These are phyloP conservation scores for Apiosordaria backusii DNA, from an alignment of 495 filamentous ascomycete genomes.

Conservation along the genomic window DNA sequence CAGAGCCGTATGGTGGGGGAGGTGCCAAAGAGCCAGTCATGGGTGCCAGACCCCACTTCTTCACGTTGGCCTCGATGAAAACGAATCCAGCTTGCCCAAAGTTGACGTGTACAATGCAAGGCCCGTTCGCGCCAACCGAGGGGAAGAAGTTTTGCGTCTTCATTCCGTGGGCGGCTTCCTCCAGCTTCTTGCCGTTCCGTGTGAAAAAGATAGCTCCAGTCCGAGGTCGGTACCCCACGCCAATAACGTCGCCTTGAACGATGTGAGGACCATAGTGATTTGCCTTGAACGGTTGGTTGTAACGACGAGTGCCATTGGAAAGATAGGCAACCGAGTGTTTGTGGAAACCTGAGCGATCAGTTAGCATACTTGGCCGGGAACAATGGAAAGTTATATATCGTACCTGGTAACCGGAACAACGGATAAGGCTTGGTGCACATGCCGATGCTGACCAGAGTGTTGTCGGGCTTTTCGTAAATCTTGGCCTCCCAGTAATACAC, in stretches of 20 bases:
- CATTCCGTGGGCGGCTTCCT: slow-evolving; percentile 88
- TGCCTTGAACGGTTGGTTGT: slow-evolving; percentile 83
- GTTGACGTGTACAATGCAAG: slow-evolving; percentile 89
- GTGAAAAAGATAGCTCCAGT: slow-evolving; percentile 97
- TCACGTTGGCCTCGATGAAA: slow-evolving; percentile 98
- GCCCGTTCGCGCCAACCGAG: slow-evolving; percentile 89
- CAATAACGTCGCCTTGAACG: slow-evolving; percentile 91
- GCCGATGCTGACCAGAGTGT: slow-evolving; percentile 78
- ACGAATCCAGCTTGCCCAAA: slow-evolving; percentile 97
- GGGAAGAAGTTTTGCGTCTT: slow-evolving; percentile 97
- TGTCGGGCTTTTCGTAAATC: slow-evolving; percentile 94
- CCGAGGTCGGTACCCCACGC: slow-evolving; percentile 90
- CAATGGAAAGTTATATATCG: not conserved
- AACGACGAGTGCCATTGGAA: slow-evolving; percentile 78
- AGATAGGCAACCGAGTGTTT: slow-evolving; percentile 87
- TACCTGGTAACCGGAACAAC: slow-evolving; percentile 88
- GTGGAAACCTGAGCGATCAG: slow-evolving; percentile 64
- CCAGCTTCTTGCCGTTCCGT: slow-evolving; percentile 93
- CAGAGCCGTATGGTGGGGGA: slow-evolving; percentile 92
- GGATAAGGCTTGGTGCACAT: slow-evolving; percentile 97
- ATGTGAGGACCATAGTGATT: slow-evolving; percentile 77
- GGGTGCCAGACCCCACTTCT: slow-evolving; percentile 97
- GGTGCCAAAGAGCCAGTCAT: slow-evolving; percentile 94
- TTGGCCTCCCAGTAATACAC: slow-evolving; percentile 99
- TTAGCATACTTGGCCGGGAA: slow-evolving; percentile 3